Conservation (phyloP, 2,329 filamentous ascomycete genomes). For the Dichotomopilus funicola region DNA sequence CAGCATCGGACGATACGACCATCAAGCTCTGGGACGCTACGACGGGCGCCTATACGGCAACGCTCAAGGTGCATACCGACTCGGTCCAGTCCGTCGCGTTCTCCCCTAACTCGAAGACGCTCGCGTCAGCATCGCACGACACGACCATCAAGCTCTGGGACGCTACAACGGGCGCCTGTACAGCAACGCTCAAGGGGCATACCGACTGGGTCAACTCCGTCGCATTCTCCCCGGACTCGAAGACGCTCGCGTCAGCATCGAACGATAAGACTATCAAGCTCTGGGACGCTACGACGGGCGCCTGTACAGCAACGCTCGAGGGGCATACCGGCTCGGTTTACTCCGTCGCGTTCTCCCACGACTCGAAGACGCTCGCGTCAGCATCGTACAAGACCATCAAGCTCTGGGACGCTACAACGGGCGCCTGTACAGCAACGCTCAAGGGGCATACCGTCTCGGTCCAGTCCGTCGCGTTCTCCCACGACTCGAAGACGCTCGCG, state of each 20-base stretch:
- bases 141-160: slow-evolving; percentile 5
- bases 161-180: slow-evolving; percentile 7
- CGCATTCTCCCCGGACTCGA: too few relatives aligned
- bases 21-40: too few relatives aligned
- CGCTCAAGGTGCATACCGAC: slow-evolving; percentile 21
- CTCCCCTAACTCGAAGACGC: slow-evolving; percentile 8
- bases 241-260: too few relatives aligned
- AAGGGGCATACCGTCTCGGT: slow-evolving; percentile 19
- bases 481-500: slow-evolving; percentile 2
- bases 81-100: slow-evolving; percentile 14
- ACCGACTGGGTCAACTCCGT: slow-evolving; percentile 10
- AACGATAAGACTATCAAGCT: too few relatives aligned
- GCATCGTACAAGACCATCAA: too few relatives aligned
- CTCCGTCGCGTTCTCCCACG: too few relatives aligned
- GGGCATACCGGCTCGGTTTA: too few relatives aligned
- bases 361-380: too few relatives aligned
- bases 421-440: slow-evolving; percentile 21
- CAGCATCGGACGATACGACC: too few relatives aligned
- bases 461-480: slow-evolving; percentile 14
- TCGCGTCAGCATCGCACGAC: slow-evolving; percentile 1
- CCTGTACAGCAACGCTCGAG: background rate
- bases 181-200: slow-evolving; percentile 23
- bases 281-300: background rate
- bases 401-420: too few relatives aligned
- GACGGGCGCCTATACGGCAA: slow-evolving; percentile 19